phyloP scores from a whole-genome alignment of 768 basidiomycete genomes.

The Podaxis sp. region DNA sequence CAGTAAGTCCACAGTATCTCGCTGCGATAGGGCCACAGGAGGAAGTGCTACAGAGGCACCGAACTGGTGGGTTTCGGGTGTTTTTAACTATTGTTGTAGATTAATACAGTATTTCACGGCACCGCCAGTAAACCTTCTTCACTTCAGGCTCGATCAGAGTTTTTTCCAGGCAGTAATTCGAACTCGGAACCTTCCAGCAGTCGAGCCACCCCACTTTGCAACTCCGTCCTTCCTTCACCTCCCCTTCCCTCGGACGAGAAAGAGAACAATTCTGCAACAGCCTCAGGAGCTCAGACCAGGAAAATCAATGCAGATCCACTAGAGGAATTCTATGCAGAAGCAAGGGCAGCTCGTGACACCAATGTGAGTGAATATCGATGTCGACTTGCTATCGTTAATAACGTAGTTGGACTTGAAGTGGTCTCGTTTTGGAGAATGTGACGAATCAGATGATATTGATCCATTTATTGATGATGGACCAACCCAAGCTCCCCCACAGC shows the following conservation, averaged over 20 bases:
- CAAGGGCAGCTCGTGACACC: constrained; percentile 38
- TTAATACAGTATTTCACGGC: neutral
- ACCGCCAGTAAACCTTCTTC: neutral
- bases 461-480: neutral
- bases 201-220: neutral
- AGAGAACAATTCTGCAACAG: neutral
- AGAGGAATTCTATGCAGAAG: constrained; percentile 61
- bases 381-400: neutral
- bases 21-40: neutral
- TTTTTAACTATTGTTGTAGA: neutral
- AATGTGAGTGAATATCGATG: neutral
- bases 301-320: constrained; percentile 47
- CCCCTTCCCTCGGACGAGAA: neutral
- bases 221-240: neutral
- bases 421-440: constrained; percentile 34
- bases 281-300: neutral
- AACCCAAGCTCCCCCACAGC: neutral
- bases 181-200: neutral
- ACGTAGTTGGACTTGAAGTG: constrained; percentile 22
- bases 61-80: neutral
- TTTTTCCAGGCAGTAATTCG: neutral
- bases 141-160: neutral
- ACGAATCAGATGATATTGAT: constrained; percentile 28
- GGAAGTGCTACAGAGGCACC: neutral
- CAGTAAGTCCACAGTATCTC: constrained; percentile 12